Evolutionary conservation across 1,284 basidiomycete species (phyloP).

Genomic region (Ceratobasidium sp.): DNA sequence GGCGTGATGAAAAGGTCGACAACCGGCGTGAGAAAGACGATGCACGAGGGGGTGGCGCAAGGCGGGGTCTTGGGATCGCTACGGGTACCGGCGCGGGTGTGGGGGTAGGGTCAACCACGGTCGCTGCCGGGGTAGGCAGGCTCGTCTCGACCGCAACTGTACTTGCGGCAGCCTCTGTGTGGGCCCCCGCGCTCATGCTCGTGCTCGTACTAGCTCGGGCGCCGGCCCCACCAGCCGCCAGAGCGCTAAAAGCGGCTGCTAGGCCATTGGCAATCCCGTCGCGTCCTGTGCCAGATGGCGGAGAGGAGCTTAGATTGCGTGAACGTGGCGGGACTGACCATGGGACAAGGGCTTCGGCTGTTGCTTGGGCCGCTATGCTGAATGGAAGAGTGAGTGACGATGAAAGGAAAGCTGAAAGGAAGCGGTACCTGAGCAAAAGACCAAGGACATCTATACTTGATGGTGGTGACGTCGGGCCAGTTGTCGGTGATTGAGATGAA

Average conservation of each 20-base stretch:
- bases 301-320: conserved; percentile 61
- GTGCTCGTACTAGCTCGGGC: no score
- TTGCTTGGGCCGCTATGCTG: conserved; percentile 42
- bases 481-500: neutral
- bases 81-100: neutral
- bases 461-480: conserved; percentile 1
- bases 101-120: neutral
- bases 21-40: neutral
- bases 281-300: conserved; percentile 71
- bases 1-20: neutral
- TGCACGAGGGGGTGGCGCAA: no score
- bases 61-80: neutral
- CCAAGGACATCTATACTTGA: conserved; percentile 78
- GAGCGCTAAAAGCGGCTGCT: conserved; percentile 36
- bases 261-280: conserved; percentile 31
- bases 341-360: conserved; percentile 39
- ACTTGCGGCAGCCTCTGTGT: neutral
- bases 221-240: neutral
- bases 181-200: no score
- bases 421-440: conserved; percentile 73
- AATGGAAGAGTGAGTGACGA: conserved; percentile 32
- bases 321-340: conserved; percentile 39
- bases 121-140: neutral
- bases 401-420: conserved; percentile 42
- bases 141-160: neutral